A percentile compares a stretch with the other conserved stretches of the same genome.
These are phyloP conservation scores for Diaporthe ampelina DNA, from an alignment of 2,329 filamentous ascomycete species.

Conservation along the genomic window DNA sequence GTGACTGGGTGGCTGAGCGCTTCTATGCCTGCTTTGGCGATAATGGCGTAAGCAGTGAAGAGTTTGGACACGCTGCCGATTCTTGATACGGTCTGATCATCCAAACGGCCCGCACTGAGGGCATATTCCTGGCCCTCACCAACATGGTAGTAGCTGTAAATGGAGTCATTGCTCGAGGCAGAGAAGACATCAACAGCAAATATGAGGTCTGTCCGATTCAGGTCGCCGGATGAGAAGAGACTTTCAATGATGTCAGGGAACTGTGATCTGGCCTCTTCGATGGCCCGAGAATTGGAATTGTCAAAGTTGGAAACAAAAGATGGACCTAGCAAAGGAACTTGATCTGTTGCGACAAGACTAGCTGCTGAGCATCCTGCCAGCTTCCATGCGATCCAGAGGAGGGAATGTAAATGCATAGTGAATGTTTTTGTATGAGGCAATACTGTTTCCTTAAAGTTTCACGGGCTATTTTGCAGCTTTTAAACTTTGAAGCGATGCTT, in stretches of 20 bases:
- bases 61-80: background rate
- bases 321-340: slow-evolving; percentile 11
- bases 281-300: background rate
- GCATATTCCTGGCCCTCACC: slow-evolving; percentile 12
- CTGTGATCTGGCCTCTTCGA: background rate
- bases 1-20: slow-evolving; percentile 3
- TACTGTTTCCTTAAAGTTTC: background rate
- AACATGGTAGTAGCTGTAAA: slow-evolving; percentile 3
- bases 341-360: background rate
- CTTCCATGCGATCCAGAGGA: background rate
- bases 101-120: background rate
- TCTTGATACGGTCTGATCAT: background rate
- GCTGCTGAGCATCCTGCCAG: slow-evolving; percentile 2
- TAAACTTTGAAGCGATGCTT: too few species aligned
- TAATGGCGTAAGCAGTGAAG: slow-evolving; percentile 4
- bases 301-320: background rate
- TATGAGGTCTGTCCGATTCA: background rate
- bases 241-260: background rate
- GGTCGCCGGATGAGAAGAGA: slow-evolving; percentile 1
- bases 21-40: slow-evolving; percentile 7
- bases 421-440: background rate
- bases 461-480: background rate
- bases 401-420: background rate
- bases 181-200: slow-evolving; percentile 11
- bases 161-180: slow-evolving; percentile 13